phyloP scores from a whole-genome alignment of 257 asterid species.

The Striga asiatica region DNA sequence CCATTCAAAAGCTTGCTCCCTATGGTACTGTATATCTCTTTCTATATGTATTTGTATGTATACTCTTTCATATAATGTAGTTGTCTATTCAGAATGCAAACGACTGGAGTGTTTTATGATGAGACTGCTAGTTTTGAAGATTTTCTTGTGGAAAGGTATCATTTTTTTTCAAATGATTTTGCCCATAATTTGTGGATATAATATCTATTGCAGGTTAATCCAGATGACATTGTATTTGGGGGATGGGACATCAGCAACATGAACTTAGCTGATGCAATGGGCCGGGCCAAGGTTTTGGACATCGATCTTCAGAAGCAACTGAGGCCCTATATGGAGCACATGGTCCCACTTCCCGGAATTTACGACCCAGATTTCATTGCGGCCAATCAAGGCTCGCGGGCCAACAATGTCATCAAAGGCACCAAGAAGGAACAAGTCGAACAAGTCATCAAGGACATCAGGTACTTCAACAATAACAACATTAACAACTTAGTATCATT shows the following conservation, averaged over 20 bases:
- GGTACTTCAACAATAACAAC: slow-evolving; percentile 32
- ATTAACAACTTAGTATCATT: no score
- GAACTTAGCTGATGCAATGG: slow-evolving; percentile 97
- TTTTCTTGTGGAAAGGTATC: neutral
- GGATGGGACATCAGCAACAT: slow-evolving; percentile 98
- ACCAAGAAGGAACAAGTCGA: slow-evolving; percentile 77
- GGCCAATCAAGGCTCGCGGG: slow-evolving; percentile 93
- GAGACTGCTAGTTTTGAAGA: neutral
- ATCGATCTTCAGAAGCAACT: slow-evolving; percentile 92
- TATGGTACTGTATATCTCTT: slow-evolving; percentile 38
- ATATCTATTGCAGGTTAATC: slow-evolving; percentile 54
- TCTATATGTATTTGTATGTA: neutral
- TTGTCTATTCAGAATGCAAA: no score
- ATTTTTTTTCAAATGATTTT: neutral
- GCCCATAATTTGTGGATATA: no score
- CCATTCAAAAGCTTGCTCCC: slow-evolving; percentile 97
- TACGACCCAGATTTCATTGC: slow-evolving; percentile 95
- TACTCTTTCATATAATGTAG: no score
- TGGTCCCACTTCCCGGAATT: slow-evolving; percentile 99
- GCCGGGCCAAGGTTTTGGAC: slow-evolving; percentile 82
- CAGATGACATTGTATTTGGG: slow-evolving; percentile 85
- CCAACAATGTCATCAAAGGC: slow-evolving; percentile 75
- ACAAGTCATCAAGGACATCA: slow-evolving; percentile 69
- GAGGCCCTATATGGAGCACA: slow-evolving; percentile 93
- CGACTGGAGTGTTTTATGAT: no score